Conservation (phyloP, 1,284 basidiomycete species). For the Vanrija sp. region DNA sequence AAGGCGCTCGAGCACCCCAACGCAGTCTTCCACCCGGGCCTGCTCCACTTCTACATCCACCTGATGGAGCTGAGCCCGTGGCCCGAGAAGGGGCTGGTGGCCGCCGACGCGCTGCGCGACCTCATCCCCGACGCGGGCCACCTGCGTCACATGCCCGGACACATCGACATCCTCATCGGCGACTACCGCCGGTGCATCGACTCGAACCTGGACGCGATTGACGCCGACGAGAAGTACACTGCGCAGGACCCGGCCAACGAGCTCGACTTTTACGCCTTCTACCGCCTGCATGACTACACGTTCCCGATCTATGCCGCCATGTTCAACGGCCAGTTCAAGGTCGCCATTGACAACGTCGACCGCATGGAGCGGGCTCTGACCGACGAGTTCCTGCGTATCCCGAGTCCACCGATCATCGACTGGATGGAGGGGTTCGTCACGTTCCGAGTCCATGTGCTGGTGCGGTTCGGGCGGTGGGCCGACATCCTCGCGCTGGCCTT, state of each 20-base stretch:
- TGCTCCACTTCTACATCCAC: conserved; percentile 44
- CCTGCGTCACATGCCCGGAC: conserved; percentile 42
- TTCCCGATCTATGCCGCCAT: conserved; percentile 41
- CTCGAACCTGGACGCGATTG: conserved; percentile 28
- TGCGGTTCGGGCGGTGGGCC: conserved; percentile 42
- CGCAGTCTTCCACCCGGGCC: conserved; percentile 27
- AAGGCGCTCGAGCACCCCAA: conserved; percentile 14
- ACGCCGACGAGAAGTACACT: conserved; percentile 36
- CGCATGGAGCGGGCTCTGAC: conserved; percentile 30
- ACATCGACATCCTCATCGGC: conserved; percentile 42
- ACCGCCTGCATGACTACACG: conserved; percentile 39
- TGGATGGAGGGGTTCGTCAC: conserved; percentile 36
- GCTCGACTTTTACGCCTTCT: conserved; percentile 36
- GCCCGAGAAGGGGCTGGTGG: conserved; percentile 33
- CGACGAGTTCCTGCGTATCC: conserved; percentile 23
- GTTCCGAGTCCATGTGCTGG: conserved; percentile 31
- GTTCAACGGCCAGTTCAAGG: conserved; percentile 34
- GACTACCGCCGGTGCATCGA: conserved; percentile 39
- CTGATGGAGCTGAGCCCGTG: conserved; percentile 37
- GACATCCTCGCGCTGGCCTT: conserved; percentile 29
- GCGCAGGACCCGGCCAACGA: conserved; percentile 1
- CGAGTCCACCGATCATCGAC: conserved; percentile 28
- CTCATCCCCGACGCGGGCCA: conserved; percentile 41
- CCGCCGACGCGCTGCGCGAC: conserved; percentile 27
- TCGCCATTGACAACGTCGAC: conserved; percentile 29